Evolutionary conservation across 495 filamentous ascomycete species (phyloP).

Genomic region (Aspergillus ostianus): DNA sequence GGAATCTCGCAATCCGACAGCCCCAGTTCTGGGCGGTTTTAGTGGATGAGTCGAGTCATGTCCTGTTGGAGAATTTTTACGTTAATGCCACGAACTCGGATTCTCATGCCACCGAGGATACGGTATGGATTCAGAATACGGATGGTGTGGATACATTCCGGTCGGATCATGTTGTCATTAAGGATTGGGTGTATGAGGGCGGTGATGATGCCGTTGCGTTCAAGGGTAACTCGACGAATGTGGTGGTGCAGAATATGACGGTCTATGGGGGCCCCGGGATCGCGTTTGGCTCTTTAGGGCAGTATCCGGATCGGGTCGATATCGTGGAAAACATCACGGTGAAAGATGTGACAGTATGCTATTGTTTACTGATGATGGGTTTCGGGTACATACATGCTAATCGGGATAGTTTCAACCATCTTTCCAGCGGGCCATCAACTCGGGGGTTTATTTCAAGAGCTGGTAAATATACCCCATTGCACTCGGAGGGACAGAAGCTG

Average conservation of each 20-base stretch:
- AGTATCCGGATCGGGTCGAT: constrained; percentile 32
- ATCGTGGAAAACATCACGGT: constrained; percentile 32
- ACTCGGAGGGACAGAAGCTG: neutral
- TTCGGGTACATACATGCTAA: neutral
- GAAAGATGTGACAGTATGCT: constrained; percentile 17
- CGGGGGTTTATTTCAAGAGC: constrained; percentile 10
- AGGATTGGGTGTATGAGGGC: constrained; percentile 32
- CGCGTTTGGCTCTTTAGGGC: constrained; percentile 48
- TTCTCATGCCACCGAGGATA: neutral
- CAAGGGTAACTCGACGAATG: constrained; percentile 42
- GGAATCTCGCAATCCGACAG: constrained; percentile 29
- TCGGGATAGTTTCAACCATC: constrained; percentile 5
- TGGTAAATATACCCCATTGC: neutral
- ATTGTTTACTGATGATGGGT: neutral
- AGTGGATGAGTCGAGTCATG: constrained; percentile 35
- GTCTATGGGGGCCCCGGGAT: constrained; percentile 31
- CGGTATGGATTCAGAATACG: constrained; percentile 36
- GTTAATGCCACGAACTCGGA: constrained; percentile 40
- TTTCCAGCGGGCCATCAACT: constrained; percentile 2
- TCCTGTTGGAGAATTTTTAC: constrained; percentile 40
- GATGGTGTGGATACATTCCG: constrained; percentile 41
- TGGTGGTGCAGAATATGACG: constrained; percentile 32
- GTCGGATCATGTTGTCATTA: constrained; percentile 29
- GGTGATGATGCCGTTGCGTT: constrained; percentile 38
- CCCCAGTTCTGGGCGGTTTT: constrained; percentile 48